Evolutionary conservation across 331 rosid genomes (phyloP).

Genomic region (Malus hybrid): DNA sequence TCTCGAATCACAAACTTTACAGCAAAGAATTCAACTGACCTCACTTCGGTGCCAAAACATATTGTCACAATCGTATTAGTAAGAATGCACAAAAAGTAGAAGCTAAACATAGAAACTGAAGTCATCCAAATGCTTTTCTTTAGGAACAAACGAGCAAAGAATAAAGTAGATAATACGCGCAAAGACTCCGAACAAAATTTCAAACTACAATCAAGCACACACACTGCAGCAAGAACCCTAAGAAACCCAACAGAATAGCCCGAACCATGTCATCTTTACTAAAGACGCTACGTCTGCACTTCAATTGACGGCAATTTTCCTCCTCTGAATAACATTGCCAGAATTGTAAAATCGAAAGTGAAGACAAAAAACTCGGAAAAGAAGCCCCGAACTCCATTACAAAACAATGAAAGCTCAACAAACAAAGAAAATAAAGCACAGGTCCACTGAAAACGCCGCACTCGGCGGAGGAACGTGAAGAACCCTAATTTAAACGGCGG

Average conservation of each 20-base stretch:
- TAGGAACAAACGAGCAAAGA: background rate
- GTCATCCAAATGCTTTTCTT: background rate
- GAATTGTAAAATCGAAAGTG: background rate
- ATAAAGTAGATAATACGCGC: background rate
- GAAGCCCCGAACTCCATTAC: background rate
- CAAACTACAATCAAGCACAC: background rate
- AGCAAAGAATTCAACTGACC: background rate
- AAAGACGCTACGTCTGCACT: background rate
- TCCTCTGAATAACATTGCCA: background rate
- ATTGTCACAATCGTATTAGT: background rate
- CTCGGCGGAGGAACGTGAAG: background rate
- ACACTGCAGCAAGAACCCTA: background rate
- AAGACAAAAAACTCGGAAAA: background rate
- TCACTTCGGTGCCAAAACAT: background rate
- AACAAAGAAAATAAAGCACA: background rate
- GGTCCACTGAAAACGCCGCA: background rate
- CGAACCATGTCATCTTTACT: background rate
- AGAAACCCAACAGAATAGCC: background rate
- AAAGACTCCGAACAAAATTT: background rate
- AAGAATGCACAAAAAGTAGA: background rate
- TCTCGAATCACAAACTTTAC: background rate
- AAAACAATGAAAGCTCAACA: background rate
- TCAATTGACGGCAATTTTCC: constrained; percentile 11
- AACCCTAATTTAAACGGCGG: constrained; percentile 19
- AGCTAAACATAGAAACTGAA: background rate